Conservation (phyloP, 2,329 filamentous ascomycete genomes). For the Colletotrichum sp. region DNA sequence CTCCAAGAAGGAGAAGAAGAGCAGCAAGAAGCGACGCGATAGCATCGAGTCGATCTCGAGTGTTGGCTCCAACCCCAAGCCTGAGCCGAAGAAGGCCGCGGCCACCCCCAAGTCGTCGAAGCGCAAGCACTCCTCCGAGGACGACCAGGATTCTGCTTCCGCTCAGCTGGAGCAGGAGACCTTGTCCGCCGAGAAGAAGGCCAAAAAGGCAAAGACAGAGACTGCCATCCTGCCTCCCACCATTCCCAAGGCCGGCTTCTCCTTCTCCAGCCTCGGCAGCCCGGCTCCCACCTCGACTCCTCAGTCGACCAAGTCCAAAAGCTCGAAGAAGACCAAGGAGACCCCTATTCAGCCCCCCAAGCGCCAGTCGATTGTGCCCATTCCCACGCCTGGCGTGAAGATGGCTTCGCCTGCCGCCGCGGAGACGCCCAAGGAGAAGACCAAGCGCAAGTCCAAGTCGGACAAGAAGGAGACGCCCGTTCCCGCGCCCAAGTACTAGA, state of each 20-base stretch:
- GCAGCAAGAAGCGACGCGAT: conserved; percentile 37
- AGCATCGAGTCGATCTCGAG: conserved; percentile 21
- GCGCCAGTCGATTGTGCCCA: conserved; percentile 6
- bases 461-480: conserved; percentile 32
- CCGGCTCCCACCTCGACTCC: conserved; percentile 25
- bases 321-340: conserved; percentile 35
- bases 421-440: conserved; percentile 26
- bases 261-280: conserved; percentile 23
- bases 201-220: conserved; percentile 39
- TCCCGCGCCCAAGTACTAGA: background rate
- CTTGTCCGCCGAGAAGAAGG: conserved; percentile 40
- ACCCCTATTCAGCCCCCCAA: conserved; percentile 29
- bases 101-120: conserved; percentile 18
- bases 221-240: conserved; percentile 37
- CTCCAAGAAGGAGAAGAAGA: conserved; percentile 33
- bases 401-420: background rate
- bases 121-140: conserved; percentile 29
- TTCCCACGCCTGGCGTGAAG: background rate
- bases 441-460: conserved; percentile 16
- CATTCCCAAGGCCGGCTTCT: conserved; percentile 28
- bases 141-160: conserved; percentile 39
- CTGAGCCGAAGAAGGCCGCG: background rate
- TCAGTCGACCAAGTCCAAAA: conserved; percentile 27
- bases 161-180: conserved; percentile 40
- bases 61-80: conserved; percentile 1